Percentiles rank a stretch among this genome's conserved stretches.
These are phyloP conservation scores for Boletus huronensis DNA, from an alignment of 768 basidiomycete species.

Conservation along the genomic window DNA sequence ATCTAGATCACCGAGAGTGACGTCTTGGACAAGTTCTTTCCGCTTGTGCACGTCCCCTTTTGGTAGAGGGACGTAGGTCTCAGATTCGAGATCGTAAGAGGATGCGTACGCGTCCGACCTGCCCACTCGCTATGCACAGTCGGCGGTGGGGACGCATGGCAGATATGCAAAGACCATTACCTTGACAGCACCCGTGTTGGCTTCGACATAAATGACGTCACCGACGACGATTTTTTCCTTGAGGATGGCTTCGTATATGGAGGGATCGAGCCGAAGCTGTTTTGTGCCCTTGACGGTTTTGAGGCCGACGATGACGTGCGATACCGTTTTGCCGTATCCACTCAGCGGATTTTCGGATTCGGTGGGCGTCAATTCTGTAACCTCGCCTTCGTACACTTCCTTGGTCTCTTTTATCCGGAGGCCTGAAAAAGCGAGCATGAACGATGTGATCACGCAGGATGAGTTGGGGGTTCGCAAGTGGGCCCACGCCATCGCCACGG, in stretches of 20 bases:
- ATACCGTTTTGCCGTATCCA: constrained; percentile 97
- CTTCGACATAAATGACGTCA: constrained; percentile 95
- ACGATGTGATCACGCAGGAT: background rate
- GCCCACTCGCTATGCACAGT: constrained; percentile 71
- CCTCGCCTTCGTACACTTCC: constrained; percentile 97
- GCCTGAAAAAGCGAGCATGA: constrained; percentile 36
- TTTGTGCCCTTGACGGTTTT: constrained; percentile 94
- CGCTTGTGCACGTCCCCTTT: constrained; percentile 96
- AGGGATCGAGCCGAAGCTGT: constrained; percentile 89
- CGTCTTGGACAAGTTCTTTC: constrained; percentile 93
- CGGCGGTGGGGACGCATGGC: background rate
- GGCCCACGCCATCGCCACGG: too few species aligned
- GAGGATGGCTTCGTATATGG: constrained; percentile 94
- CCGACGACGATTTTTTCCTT: constrained; percentile 97
- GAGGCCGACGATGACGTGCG: constrained; percentile 94
- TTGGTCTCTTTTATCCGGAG: constrained; percentile 99
- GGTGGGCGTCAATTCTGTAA: constrained; percentile 93
- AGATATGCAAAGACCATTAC: constrained; percentile 37
- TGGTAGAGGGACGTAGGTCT: constrained; percentile 96
- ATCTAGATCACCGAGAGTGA: constrained; percentile 92
- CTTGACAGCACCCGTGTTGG: constrained; percentile 93
- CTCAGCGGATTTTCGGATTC: constrained; percentile 97
- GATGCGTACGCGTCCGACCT: constrained; percentile 97
- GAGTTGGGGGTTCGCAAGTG: background rate
- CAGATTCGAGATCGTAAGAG: constrained; percentile 95